Evolutionary conservation across 2,329 filamentous ascomycete species (phyloP), one percentile per base, ranked within the genome.

Genomic region (Cytospora leucostoma): DNA sequence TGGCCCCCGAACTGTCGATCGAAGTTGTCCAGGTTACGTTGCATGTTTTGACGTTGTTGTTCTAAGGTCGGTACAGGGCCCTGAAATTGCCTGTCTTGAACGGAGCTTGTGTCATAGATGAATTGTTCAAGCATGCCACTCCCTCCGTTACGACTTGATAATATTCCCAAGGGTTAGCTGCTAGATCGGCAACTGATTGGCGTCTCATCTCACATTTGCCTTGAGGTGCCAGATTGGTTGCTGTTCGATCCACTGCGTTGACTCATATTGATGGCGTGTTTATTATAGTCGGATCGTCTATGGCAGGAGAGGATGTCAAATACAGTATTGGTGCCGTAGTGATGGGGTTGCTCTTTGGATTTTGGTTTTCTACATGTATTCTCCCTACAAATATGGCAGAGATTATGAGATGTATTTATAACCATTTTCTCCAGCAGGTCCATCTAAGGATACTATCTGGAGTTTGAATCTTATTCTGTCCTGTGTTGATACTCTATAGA

Each of bases 81-180:
- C 15, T 19, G 40, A 10, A 37, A 55, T 8, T 49, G 59, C 17
- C 34, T 17, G 10, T 61, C 59, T 4, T 40, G 32, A 3, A 32
- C 13, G 13, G 32, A 50, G 15, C 8, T 15, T 2, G 40, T 61
- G 19, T 61, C 51, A 33, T 61, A 55, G 1, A 61, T 55, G 32
- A 21, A 61, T 5, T 1, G 5, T 1, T n/a, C 37, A 17, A 61
- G 38, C 59, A 61, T 61, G 6, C 33, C 51, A 2, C 38, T 27
- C 7, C 38, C 40, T 32, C 32, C 10, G 19, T 38, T 33, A 0
- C 27, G 10, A 4, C 58, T 61, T 8, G 17, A 55, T 2, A 2
- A 1, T 55, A n/a, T n/a, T n/a, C n/a, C n/a, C n/a, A n/a, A n/a
- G n/a, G n/a, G n/a, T 55, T 7, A 49, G 13, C n/a, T 1, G 10